A percentile compares a stretch with the other conserved stretches of the same genome.
phyloP scores from a whole-genome alignment of 352 stramenopile genomes.

The Pythium monospermum region DNA sequence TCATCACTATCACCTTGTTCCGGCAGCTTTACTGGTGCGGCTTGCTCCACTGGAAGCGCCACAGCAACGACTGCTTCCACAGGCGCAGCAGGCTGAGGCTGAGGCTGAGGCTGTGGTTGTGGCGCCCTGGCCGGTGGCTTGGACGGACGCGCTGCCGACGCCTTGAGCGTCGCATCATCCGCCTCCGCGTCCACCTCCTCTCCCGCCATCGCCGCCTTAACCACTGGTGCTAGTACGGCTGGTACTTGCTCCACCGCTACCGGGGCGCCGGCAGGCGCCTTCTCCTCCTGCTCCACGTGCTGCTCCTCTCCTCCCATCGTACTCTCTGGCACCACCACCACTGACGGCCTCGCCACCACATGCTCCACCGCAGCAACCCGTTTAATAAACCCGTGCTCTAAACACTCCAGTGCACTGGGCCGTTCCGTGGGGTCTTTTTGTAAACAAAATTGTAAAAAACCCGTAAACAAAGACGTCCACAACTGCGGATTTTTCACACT shows the following conservation, averaged over 20 bases:
- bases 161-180: constrained; percentile 20
- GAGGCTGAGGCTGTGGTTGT: neutral
- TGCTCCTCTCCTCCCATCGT: too few species aligned
- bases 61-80: neutral
- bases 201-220: neutral
- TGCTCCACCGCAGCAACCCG: constrained; percentile 26
- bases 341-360: constrained; percentile 9
- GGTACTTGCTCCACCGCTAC: too few species aligned
- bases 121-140: neutral
- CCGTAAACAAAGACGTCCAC: constrained; percentile 75
- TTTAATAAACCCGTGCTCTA: constrained; percentile 88
- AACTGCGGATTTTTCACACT: constrained; percentile 58
- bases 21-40: too few species aligned
- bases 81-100: neutral
- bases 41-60: too few species aligned
- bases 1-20: neutral
- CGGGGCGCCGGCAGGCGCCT: too few species aligned
- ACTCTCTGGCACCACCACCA: neutral
- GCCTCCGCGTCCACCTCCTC: constrained; percentile 12
- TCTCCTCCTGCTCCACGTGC: neutral
- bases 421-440: constrained; percentile 64
- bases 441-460: constrained; percentile 86
- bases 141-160: neutral
- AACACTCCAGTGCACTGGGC: constrained; percentile 81
- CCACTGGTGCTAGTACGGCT: too few species aligned